Conservation (phyloP, 2,329 filamentous ascomycete species). For the Seiridium unicorne region DNA sequence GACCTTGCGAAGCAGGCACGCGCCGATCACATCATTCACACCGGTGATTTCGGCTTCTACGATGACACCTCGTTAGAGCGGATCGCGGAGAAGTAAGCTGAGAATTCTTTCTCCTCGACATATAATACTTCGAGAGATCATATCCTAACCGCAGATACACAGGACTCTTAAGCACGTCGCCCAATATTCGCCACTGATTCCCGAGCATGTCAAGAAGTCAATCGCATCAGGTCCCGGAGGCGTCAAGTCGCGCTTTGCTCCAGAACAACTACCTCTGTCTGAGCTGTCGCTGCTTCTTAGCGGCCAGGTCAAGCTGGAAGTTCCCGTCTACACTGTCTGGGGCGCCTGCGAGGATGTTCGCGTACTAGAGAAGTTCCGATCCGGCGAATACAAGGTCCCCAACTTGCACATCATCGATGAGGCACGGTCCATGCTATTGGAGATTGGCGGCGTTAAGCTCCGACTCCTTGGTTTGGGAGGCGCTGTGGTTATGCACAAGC, state of each 20-base stretch:
- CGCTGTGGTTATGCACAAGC: constrained; percentile 98
- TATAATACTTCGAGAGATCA: neutral
- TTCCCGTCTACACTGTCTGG: constrained; percentile 98
- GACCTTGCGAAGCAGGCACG: constrained; percentile 92
- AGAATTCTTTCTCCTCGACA: no score
- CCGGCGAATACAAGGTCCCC: constrained; percentile 94
- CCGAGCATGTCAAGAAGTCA: constrained; percentile 70
- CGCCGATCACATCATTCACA: constrained; percentile 97
- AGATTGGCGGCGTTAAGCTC: constrained; percentile 93
- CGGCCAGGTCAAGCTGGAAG: constrained; percentile 86
- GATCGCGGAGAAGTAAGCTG: constrained; percentile 91
- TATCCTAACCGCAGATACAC: constrained; percentile 17
- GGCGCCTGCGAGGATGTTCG: constrained; percentile 98
- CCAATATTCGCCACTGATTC: constrained; percentile 93
- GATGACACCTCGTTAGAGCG: constrained; percentile 93
- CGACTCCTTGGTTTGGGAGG: constrained; percentile 90
- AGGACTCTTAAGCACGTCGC: constrained; percentile 98
- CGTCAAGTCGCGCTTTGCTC: constrained; percentile 81
- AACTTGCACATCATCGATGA: constrained; percentile 99
- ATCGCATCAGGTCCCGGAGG: constrained; percentile 68
- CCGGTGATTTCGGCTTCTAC: constrained; percentile 98
- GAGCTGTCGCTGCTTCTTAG: constrained; percentile 87
- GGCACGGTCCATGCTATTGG: constrained; percentile 90
- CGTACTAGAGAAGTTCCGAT: constrained; percentile 95
- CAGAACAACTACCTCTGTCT: constrained; percentile 84